A percentile compares a stretch with the other conserved stretches of the same genome.
phyloP scores from a whole-genome alignment of 768 basidiomycete species.

The Sistotremastrum niveocremeum region DNA sequence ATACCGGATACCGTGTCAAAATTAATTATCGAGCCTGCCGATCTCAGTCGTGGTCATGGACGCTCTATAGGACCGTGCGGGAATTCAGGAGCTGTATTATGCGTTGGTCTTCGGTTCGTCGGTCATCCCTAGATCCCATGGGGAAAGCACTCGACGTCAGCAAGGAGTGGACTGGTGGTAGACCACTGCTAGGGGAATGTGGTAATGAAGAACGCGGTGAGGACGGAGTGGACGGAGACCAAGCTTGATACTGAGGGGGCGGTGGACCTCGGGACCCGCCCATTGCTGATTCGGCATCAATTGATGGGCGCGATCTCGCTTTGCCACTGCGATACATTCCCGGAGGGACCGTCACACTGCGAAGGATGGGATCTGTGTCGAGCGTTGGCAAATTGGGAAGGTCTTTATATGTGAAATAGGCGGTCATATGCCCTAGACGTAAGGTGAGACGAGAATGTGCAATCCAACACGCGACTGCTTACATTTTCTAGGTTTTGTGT shows the following conservation, averaged over 20 bases:
- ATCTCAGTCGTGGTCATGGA: neutral
- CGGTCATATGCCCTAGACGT: conserved; percentile 38
- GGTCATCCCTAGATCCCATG: conserved; percentile 15
- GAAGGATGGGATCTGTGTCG: conserved; percentile 29
- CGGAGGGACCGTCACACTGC: conserved; percentile 30
- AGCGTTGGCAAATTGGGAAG: conserved; percentile 33
- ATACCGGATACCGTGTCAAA: too few relatives aligned
- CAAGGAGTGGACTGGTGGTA: conserved; percentile 29
- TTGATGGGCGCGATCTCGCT: conserved; percentile 24
- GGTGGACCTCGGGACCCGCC: conserved; percentile 8
- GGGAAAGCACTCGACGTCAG: conserved; percentile 19
- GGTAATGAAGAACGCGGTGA: conserved; percentile 8
- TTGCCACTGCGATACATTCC: conserved; percentile 35
- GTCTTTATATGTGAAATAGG: conserved; percentile 39
- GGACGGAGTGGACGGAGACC: conserved; percentile 3
- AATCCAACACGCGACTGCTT: too few relatives aligned
- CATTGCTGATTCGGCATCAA: conserved; percentile 5
- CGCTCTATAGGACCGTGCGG: conserved; percentile 17
- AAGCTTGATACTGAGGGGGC: conserved; percentile 13
- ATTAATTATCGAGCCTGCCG: too few relatives aligned
- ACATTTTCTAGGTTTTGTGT: conserved; percentile 38
- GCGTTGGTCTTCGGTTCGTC: conserved; percentile 42
- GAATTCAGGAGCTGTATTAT: conserved; percentile 47
- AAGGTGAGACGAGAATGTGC: too few relatives aligned
- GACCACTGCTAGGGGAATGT: conserved; percentile 11